A percentile compares a stretch with the other conserved stretches of the same genome.
phyloP scores from a whole-genome alignment of 805 yeast genomes.

The Kuraishia borneana region DNA sequence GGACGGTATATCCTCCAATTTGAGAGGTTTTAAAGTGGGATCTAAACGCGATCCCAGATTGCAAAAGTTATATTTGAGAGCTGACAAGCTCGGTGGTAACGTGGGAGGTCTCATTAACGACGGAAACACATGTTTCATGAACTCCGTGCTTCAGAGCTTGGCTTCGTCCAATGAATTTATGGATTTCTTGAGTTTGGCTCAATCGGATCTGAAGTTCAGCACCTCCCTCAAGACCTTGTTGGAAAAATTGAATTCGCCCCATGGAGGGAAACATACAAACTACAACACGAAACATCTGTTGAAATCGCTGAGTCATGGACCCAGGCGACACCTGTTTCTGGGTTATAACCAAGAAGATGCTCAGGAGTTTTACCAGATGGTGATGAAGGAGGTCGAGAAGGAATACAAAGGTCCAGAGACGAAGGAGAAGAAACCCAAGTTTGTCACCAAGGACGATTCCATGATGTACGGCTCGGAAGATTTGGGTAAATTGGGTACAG shows the following conservation, averaged over 20 bases:
- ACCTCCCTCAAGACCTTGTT: slow-evolving; percentile 39
- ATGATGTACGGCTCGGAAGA: slow-evolving; percentile 26
- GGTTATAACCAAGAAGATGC: slow-evolving; percentile 96
- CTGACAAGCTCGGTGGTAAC: slow-evolving; percentile 40
- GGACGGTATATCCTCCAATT: background rate
- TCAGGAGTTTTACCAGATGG: slow-evolving; percentile 84
- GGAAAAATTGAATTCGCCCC: slow-evolving; percentile 40
- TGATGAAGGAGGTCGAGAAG: slow-evolving; percentile 54
- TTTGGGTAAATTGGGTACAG: slow-evolving; percentile 50
- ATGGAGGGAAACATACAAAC: slow-evolving; percentile 44
- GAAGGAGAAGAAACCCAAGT: slow-evolving; percentile 13
- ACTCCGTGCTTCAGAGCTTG: slow-evolving; percentile 74
- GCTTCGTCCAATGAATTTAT: slow-evolving; percentile 60
- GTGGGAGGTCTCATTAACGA: slow-evolving; percentile 84
- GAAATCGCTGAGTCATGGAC: slow-evolving; percentile 65
- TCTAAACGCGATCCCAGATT: background rate
- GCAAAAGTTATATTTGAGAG: slow-evolving; percentile 1
- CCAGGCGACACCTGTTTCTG: slow-evolving; percentile 62
- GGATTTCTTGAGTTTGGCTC: slow-evolving; percentile 36
- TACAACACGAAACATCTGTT: slow-evolving; percentile 51
- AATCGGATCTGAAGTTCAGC: slow-evolving; percentile 32
- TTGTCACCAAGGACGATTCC: slow-evolving; percentile 13
- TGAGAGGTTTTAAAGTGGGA: background rate
- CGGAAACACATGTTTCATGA: slow-evolving; percentile 94
- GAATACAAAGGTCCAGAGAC: slow-evolving; percentile 30